These are phyloP conservation scores for Pedinophyceae sp. DNA, from an alignment of 139 green algal species.

Conservation along the genomic window DNA sequence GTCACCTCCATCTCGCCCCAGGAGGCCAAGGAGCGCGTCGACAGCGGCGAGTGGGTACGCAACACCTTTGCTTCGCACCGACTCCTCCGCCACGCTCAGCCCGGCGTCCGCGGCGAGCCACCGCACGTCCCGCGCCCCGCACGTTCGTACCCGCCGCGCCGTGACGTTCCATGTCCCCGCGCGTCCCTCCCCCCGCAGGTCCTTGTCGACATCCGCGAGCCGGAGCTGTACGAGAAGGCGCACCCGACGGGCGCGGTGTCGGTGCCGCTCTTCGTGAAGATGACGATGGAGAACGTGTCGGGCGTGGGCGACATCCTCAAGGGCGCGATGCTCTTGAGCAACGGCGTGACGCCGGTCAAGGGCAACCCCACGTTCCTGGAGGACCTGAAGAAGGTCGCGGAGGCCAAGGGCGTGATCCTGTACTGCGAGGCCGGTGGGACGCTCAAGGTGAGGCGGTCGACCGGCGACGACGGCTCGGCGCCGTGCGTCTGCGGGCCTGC, in stretches of 20 bases:
- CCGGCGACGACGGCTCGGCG: no score
- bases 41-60: conserved; percentile 17
- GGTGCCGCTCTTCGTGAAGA: conserved; percentile 12
- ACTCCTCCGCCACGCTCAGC: no score
- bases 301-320: conserved; percentile 6
- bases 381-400: conserved; percentile 7
- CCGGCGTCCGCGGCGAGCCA: no score
- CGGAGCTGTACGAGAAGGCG: conserved; percentile 10
- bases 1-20: conserved; percentile 9
- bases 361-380: conserved; percentile 20
- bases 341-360: conserved; percentile 19
- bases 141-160: no score
- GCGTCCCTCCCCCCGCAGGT: no score
- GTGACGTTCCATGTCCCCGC: no score
- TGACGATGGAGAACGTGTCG: conserved; percentile 3
- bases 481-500: no score
- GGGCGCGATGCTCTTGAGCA: conserved; percentile 8
- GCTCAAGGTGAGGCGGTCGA: no score
- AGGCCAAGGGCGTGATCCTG: conserved; percentile 28
- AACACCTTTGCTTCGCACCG: no score
- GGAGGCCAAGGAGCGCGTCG: conserved; percentile 14
- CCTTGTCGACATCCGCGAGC: conserved; percentile 22
- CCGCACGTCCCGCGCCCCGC: no score
- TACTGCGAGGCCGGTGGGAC: conserved; percentile 39
- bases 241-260: conserved; percentile 15